A percentile compares a stretch with the other conserved stretches of the same genome.
Evolutionary conservation across 2,329 filamentous ascomycete species (phyloP).

Genomic region (Sphaerulina musiva): DNA sequence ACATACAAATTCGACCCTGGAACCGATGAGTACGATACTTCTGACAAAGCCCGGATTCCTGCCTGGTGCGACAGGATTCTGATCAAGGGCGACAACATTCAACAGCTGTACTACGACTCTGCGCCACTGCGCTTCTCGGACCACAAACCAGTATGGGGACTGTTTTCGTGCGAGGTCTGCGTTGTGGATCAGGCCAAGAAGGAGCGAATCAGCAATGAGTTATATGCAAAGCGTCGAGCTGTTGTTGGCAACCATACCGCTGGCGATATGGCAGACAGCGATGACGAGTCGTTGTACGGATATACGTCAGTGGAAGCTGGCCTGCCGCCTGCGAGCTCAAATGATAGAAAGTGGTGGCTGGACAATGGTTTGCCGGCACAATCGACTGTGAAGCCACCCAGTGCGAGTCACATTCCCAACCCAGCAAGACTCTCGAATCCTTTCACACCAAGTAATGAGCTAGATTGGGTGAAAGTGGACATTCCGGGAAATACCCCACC

Average conservation of each 20-base stretch:
- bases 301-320: slow-evolving; percentile 80
- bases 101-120: slow-evolving; percentile 74
- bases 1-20: slow-evolving; percentile 96
- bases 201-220: slow-evolving; percentile 62
- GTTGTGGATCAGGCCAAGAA: slow-evolving; percentile 70
- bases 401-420: slow-evolving; percentile 60
- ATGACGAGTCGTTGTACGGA: slow-evolving; percentile 72
- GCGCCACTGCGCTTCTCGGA: slow-evolving; percentile 86
- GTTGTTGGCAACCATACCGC: slow-evolving; percentile 60
- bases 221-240: slow-evolving; percentile 63
- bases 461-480: slow-evolving; percentile 67
- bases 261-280: slow-evolving; percentile 54
- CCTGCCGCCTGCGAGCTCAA: slow-evolving; percentile 57
- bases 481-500: slow-evolving; percentile 24
- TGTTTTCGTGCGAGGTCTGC: slow-evolving; percentile 76
- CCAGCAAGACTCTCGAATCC: slow-evolving; percentile 72
- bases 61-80: slow-evolving; percentile 96
- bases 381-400: slow-evolving; percentile 63
- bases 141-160: slow-evolving; percentile 88
- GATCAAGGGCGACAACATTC: slow-evolving; percentile 74
- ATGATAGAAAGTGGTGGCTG: slow-evolving; percentile 60
- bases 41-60: slow-evolving; percentile 89
- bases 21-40: slow-evolving; percentile 83
- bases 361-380: slow-evolving; percentile 64
- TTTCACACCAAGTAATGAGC: slow-evolving; percentile 65